These are phyloP conservation scores for Stygiomarasmius scandens DNA, from an alignment of 1,284 basidiomycete genomes.

Conservation along the genomic window DNA sequence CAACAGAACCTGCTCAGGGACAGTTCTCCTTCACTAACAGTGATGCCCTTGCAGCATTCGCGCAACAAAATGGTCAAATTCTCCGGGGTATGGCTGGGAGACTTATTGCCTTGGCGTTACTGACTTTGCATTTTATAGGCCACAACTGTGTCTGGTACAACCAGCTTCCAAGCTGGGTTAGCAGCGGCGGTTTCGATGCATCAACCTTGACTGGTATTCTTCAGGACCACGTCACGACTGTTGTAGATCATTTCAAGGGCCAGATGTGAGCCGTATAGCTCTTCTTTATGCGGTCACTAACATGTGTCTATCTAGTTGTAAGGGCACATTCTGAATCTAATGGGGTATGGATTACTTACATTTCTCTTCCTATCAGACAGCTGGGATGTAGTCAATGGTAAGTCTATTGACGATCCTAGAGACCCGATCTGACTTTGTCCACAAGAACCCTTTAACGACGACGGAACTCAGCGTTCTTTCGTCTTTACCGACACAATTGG, in stretches of 20 bases:
- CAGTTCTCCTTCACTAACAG: constrained; percentile 48
- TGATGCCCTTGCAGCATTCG: constrained; percentile 49
- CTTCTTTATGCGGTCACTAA: neutral
- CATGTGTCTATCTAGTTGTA: neutral
- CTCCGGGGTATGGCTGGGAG: constrained; percentile 39
- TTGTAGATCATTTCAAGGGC: constrained; percentile 55
- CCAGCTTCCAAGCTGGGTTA: constrained; percentile 56
- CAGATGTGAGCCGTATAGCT: constrained; percentile 40
- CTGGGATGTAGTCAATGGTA: constrained; percentile 44
- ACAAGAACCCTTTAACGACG: constrained; percentile 60
- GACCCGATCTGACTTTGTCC: neutral
- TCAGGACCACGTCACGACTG: constrained; percentile 47
- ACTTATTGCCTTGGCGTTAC: constrained; percentile 5
- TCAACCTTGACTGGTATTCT: constrained; percentile 47
- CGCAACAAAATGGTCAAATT: constrained; percentile 43
- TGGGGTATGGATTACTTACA: neutral
- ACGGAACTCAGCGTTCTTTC: constrained; percentile 27
- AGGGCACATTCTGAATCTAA: neutral
- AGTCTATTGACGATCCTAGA: constrained; percentile 20
- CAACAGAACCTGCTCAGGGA: constrained; percentile 53
- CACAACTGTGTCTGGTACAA: constrained; percentile 62
- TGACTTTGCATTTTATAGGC: constrained; percentile 23
- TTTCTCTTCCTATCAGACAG: constrained; percentile 15
- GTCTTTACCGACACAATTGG: constrained; percentile 44
- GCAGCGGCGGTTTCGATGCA: constrained; percentile 42